phyloP scores from a whole-genome alignment of 805 yeast genomes.

The Maudiozyma turicensis region DNA sequence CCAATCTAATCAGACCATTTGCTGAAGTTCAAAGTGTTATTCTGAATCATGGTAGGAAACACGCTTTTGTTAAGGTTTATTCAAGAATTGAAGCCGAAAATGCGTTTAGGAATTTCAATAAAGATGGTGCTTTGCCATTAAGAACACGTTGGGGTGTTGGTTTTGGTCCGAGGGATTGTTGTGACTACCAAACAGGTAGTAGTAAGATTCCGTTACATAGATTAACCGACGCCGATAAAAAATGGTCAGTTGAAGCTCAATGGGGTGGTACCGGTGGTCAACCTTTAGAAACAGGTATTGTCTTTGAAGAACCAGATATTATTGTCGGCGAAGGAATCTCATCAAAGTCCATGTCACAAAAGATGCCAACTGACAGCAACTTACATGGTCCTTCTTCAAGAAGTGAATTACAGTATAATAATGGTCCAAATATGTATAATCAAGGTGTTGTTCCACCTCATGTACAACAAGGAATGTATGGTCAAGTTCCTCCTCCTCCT shows the following conservation, averaged over 20 bases:
- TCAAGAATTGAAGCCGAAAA: conserved; percentile 86
- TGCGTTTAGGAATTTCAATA: conserved; percentile 62
- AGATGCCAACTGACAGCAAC: conserved; percentile 85
- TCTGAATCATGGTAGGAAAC: conserved; percentile 79
- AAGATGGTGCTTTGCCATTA: conserved; percentile 51
- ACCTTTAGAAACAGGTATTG: conserved; percentile 67
- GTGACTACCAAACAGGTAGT: conserved; percentile 85
- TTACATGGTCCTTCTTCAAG: conserved; percentile 80
- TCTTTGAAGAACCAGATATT: conserved; percentile 94
- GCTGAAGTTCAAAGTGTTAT: conserved; percentile 91
- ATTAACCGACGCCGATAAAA: conserved; percentile 85
- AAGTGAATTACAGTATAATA: conserved; percentile 35
- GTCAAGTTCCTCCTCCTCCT: conserved; percentile 14
- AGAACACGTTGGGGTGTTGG: conserved; percentile 99
- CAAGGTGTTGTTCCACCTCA: conserved; percentile 5
- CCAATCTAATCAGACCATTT: conserved; percentile 63
- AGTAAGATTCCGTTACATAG: conserved; percentile 80
- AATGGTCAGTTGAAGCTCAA: conserved; percentile 83
- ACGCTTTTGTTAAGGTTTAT: conserved; percentile 91
- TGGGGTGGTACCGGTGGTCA: conserved; percentile 97
- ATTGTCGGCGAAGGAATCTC: conserved; percentile 92
- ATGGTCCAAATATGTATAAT: conserved; percentile 6
- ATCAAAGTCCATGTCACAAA: conserved; percentile 81
- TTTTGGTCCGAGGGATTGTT: conserved; percentile 96
- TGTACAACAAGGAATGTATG: conserved; percentile 7